Evolutionary conservation across 768 basidiomycete genomes (phyloP).

Genomic region (Mycena galericulata): DNA sequence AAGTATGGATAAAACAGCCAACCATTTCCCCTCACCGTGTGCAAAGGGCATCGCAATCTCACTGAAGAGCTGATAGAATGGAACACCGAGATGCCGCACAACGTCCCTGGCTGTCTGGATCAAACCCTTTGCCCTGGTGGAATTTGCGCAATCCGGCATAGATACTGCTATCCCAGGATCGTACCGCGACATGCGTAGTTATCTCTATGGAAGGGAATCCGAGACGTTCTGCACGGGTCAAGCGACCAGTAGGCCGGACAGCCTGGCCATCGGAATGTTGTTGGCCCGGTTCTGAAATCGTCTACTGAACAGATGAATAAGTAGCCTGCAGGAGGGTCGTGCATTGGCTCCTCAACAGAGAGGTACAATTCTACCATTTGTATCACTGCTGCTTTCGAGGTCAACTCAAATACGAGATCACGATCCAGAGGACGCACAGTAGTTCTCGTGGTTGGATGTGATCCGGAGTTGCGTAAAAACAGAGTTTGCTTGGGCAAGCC

Average conservation of each 20-base stretch:
- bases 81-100: not conserved
- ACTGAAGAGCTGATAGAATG: not conserved
- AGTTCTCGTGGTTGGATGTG: not conserved
- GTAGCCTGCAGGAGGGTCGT: not conserved
- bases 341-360: too few relatives aligned
- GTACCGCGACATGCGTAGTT: not conserved
- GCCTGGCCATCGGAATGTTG: not conserved
- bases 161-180: not conserved
- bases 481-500: conserved; percentile 15
- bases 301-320: conserved; percentile 6
- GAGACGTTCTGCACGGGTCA: not conserved
- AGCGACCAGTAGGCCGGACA: conserved; percentile 17
- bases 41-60: too few relatives aligned
- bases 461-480: conserved; percentile 7
- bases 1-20: too few relatives aligned
- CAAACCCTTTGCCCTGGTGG: conserved; percentile 13
- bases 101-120: conserved; percentile 23
- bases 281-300: not conserved
- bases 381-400: too few relatives aligned
- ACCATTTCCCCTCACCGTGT: too few relatives aligned
- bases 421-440: not conserved
- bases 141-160: conserved; percentile 13
- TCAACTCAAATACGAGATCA: not conserved
- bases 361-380: too few relatives aligned
- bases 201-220: not conserved